Base-by-base conservation (phyloP, 2,329 filamentous ascomycete genomes). In the Cladosporium halotolerans region DNA sequence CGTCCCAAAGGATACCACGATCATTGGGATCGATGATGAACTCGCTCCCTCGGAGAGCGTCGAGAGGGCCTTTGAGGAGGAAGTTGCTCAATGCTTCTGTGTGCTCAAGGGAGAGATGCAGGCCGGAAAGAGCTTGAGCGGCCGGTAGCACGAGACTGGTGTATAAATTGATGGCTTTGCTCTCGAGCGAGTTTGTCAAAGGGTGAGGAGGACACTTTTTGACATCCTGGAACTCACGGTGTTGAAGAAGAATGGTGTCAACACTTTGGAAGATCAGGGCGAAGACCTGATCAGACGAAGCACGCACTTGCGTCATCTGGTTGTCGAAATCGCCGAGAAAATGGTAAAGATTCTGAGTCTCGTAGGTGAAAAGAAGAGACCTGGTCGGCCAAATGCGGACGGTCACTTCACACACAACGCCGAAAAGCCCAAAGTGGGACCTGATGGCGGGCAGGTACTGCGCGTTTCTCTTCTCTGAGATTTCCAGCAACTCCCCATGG, bases 391-490 rank as follows among this genome's bases (percentile, higher is more conserved):
- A 55, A 39, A 55, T 49, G 28, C 39, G 49, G 2, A 55, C 11
- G 9, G 40, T 53, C 3, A 53, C 50, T 38, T 55, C 54, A 16
- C 44, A 55, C 13, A 55, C 40, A 13, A 55, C 50, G 13, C 54
- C 54, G 18, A 55, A 55, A 8, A 55, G 32, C 13, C 54, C 54
- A n/a, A 53, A 55, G 34, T 55, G 54, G 9, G 54, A 55, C 2
- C 50, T 34, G 31, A 55, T 53, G 19, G 45, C 54, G 7, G 50
- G 44, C 6, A 55, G 45, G 4, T 45, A 49, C 18, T 53, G 38
- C 6, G 40, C 39, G 31, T 55, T 55, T 16, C 49, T 38, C 19
- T 28, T 53, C 14, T 45, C 40, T 13, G 54, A 55, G 33, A 55
- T 53, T n/a, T 53, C 50, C 18, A 55, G 19, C 8, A 55, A 9